Conservation (phyloP, 768 basidiomycete species). For the Leccinum rimulosum region DNA sequence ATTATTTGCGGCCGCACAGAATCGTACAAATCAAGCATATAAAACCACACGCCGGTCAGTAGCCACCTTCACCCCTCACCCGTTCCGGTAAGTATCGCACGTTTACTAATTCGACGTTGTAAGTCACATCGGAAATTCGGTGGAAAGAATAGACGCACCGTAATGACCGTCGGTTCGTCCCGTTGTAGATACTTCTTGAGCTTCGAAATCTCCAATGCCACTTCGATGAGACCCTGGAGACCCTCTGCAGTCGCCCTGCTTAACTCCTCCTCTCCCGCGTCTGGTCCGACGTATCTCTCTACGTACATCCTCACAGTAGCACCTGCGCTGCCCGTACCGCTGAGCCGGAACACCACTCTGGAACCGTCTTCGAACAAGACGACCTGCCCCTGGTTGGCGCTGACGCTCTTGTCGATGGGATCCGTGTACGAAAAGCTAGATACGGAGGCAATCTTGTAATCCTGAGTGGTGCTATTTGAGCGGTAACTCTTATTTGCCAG, state of each 20-base stretch:
- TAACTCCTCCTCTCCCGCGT: conserved; percentile 63
- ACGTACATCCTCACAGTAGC: conserved; percentile 97
- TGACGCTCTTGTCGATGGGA: conserved; percentile 93
- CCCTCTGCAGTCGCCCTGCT: conserved; percentile 82
- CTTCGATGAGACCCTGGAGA: conserved; percentile 92
- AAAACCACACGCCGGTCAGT: not conserved
- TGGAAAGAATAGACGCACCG: conserved; percentile 47
- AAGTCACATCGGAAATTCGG: conserved; percentile 2
- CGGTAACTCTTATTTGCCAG: conserved; percentile 68
- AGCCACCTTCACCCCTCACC: not conserved
- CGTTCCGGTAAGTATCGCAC: not conserved
- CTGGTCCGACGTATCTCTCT: conserved; percentile 81
- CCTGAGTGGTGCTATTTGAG: conserved; percentile 61
- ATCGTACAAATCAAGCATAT: conserved; percentile 18
- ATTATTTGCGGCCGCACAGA: not conserved
- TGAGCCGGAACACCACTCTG: conserved; percentile 92
- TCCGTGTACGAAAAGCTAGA: conserved; percentile 96
- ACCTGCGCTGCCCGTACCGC: conserved; percentile 93
- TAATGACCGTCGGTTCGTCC: conserved; percentile 95
- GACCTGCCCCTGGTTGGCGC: conserved; percentile 94
- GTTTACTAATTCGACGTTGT: conserved; percentile 15
- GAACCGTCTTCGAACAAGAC: conserved; percentile 90
- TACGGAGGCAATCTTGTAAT: conserved; percentile 74
- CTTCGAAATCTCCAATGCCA: conserved; percentile 82
- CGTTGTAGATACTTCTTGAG: conserved; percentile 82